Evolutionary conservation across 2,329 filamentous ascomycete species (phyloP).

Genomic region (Fusarium scirpi): DNA sequence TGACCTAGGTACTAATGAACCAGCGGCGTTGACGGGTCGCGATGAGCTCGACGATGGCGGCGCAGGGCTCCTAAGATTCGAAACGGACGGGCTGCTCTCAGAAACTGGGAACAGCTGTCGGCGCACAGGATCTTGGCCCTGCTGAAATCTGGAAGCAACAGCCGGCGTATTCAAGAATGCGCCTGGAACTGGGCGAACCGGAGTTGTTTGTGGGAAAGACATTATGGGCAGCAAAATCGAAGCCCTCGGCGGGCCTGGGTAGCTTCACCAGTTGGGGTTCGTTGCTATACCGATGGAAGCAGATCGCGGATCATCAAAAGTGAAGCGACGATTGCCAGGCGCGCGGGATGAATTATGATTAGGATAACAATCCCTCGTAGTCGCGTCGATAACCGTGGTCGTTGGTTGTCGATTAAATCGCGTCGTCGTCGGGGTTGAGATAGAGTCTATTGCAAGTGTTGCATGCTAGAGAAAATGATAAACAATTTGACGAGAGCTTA

Average conservation of each 20-base stretch:
- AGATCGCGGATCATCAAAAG: slow-evolving; percentile 49
- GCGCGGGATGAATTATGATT: slow-evolving; percentile 22
- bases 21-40: slow-evolving; percentile 40
- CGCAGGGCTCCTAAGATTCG: slow-evolving; percentile 34
- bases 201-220: slow-evolving; percentile 71
- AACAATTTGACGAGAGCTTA: slow-evolving; percentile 51
- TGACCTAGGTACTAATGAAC: slow-evolving; percentile 40
- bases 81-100: slow-evolving; percentile 42
- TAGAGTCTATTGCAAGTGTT: slow-evolving; percentile 36
- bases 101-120: slow-evolving; percentile 62
- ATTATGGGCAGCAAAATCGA: slow-evolving; percentile 55
- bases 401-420: slow-evolving; percentile 32
- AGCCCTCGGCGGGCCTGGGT: slow-evolving; percentile 46
- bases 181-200: slow-evolving; percentile 79
- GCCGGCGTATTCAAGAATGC: slow-evolving; percentile 82
- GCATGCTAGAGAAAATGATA: slow-evolving; percentile 41
- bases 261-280: slow-evolving; percentile 47
- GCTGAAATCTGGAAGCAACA: slow-evolving; percentile 61
- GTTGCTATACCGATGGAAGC: slow-evolving; percentile 40
- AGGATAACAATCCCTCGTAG: slow-evolving; percentile 25
- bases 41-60: slow-evolving; percentile 33
- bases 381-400: slow-evolving; percentile 29
- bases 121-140: slow-evolving; percentile 60
- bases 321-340: slow-evolving; percentile 39
- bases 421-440: slow-evolving; percentile 39